Conservation (phyloP, 805 yeast genomes). For the Yarrowia deformans region DNA sequence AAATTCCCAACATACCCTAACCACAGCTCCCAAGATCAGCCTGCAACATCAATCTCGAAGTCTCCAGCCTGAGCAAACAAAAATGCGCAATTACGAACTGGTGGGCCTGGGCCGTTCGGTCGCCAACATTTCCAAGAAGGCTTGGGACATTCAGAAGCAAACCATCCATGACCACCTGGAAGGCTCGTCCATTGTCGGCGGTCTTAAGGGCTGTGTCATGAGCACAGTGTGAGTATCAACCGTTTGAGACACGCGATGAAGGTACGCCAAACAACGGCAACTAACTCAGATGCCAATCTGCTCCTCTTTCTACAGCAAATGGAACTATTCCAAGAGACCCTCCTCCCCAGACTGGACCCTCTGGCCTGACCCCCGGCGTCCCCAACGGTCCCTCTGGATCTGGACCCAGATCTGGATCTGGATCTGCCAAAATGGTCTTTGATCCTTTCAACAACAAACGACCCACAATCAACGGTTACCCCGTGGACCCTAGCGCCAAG, state of each 20-base stretch:
- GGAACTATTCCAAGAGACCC: conserved; percentile 28
- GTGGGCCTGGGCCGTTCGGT: conserved; percentile 37
- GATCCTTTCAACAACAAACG: conserved; percentile 29
- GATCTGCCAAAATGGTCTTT: conserved; percentile 21
- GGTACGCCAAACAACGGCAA: no score
- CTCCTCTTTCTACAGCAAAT: conserved; percentile 27
- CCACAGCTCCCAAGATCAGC: conserved; percentile 31
- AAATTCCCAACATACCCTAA: conserved; percentile 7
- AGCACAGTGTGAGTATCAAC: conserved; percentile 20
- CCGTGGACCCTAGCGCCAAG: conserved; percentile 20
- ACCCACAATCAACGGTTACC: conserved; percentile 15
- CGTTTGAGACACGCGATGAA: no score
- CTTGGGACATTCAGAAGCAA: conserved; percentile 37
- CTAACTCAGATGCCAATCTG: conserved; percentile 20
- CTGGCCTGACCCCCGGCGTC: conserved; percentile 22
- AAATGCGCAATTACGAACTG: conserved; percentile 38
- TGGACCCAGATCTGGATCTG: conserved; percentile 15
- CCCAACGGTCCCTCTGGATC: conserved; percentile 25
- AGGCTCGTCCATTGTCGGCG: conserved; percentile 31
- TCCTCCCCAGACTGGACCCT: conserved; percentile 16
- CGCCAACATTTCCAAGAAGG: conserved; percentile 35
- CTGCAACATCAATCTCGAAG: conserved; percentile 1
- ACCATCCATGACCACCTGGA: conserved; percentile 27
- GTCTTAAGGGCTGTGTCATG: conserved; percentile 28
- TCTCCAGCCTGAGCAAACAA: conserved; percentile 20